These are phyloP conservation scores for Talaromyces verruculosus DNA, from an alignment of 2,329 filamentous ascomycete species.

Conservation along the genomic window DNA sequence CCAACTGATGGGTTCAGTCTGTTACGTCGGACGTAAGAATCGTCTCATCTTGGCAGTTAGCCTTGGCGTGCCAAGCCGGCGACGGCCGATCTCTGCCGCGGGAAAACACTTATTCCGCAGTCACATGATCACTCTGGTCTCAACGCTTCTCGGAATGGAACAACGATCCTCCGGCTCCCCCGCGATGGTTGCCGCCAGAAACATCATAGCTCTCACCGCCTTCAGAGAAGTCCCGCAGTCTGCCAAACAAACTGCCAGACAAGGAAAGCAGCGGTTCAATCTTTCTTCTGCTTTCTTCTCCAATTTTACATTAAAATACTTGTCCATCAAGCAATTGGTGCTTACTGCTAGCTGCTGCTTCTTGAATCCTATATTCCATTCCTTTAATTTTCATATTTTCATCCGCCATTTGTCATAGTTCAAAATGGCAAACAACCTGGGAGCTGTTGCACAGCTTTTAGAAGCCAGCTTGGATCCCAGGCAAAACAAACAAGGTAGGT, in stretches of 20 bases:
- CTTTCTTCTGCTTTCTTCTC: slow-evolving; percentile 13
- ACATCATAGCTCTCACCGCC: slow-evolving; percentile 27
- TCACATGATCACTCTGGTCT: neutral
- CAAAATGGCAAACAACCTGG: slow-evolving; percentile 62
- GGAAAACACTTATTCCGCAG: neutral
- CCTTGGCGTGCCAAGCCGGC: neutral
- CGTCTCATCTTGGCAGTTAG: neutral
- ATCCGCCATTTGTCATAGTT: neutral
- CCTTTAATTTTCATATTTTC: neutral
- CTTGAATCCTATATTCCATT: neutral
- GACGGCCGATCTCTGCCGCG: neutral
- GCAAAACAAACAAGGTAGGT: slow-evolving; percentile 83
- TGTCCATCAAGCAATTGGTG: slow-evolving; percentile 4
- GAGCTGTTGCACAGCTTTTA: slow-evolving; percentile 75
- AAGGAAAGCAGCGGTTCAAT: slow-evolving; percentile 30
- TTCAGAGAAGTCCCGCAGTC: slow-evolving; percentile 26
- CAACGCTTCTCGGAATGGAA: slow-evolving; percentile 26
- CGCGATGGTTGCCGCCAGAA: slow-evolving; percentile 10
- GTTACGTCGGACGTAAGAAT: neutral
- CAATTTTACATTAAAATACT: neutral
- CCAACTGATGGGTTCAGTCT: neutral
- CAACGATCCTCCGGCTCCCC: slow-evolving; percentile 29
- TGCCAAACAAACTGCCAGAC: slow-evolving; percentile 37
- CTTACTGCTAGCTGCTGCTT: neutral
- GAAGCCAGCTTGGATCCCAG: slow-evolving; percentile 85